phyloP scores from a whole-genome alignment of 129 eudicot genomes.

The Oenanthe sinensis region DNA sequence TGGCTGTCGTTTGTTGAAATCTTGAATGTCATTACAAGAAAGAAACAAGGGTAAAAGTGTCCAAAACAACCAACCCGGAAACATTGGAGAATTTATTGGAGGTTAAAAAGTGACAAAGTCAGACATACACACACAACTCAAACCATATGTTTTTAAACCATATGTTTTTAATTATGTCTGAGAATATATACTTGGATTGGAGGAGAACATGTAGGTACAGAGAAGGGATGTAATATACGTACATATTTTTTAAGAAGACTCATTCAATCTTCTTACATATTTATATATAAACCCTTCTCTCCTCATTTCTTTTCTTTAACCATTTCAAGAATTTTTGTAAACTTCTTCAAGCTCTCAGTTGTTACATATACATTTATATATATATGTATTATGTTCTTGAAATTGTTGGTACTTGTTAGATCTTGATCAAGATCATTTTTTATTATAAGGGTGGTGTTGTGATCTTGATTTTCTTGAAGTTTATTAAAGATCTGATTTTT shows the following conservation, averaged over 20 bases:
- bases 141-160: neutral
- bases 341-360: neutral
- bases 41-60: neutral
- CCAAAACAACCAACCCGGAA: neutral
- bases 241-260: neutral
- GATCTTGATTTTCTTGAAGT: slow-evolving; percentile 10
- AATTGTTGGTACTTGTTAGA: neutral
- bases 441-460: neutral
- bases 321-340: neutral
- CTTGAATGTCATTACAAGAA: neutral
- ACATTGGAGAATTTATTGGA: neutral
- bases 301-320: neutral
- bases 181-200: neutral
- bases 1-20: neutral
- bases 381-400: neutral
- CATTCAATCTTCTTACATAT: slow-evolving; percentile 1
- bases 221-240: neutral
- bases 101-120: neutral
- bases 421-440: slow-evolving; percentile 4
- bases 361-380: neutral
- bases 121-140: neutral
- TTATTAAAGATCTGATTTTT: slow-evolving; percentile 13
- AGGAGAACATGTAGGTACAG: neutral
- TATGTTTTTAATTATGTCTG: neutral
- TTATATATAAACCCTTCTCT: slow-evolving; percentile 5